Percentiles rank a stretch among this genome's conserved stretches.
Conservation (phyloP, 805 yeast species). For the Grigorovia transvaalensis region DNA sequence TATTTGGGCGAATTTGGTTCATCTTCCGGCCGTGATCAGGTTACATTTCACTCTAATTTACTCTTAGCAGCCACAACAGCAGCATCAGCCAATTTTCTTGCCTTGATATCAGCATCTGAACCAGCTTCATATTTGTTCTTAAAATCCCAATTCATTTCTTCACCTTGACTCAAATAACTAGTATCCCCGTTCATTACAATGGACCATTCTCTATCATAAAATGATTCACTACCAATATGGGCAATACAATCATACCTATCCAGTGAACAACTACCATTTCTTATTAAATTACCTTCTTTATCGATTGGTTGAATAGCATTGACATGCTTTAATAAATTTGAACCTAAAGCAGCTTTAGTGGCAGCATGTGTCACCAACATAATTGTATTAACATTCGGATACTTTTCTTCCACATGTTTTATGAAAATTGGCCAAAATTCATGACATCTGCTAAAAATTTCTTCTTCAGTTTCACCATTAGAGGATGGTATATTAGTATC, state of each 20-base stretch:
- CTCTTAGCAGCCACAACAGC: constrained; percentile 4
- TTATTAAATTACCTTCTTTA: constrained; percentile 36
- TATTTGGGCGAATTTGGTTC: background rate
- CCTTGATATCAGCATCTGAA: constrained; percentile 71
- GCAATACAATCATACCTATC: constrained; percentile 44
- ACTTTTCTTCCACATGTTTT: constrained; percentile 42
- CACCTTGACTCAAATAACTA: constrained; percentile 62
- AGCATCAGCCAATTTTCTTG: constrained; percentile 28
- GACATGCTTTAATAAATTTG: constrained; percentile 51
- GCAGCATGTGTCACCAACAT: constrained; percentile 88
- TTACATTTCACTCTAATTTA: background rate
- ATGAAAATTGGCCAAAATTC: constrained; percentile 48
- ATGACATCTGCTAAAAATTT: constrained; percentile 52
- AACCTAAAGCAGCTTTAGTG: constrained; percentile 78
- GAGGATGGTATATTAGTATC: constrained; percentile 50
- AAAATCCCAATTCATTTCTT: constrained; percentile 95
- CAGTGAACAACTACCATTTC: constrained; percentile 80
- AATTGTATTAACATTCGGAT: constrained; percentile 52
- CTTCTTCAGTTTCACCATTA: constrained; percentile 65
- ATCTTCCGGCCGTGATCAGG: no score
- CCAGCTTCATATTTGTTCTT: constrained; percentile 75
- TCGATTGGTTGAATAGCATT: constrained; percentile 46
- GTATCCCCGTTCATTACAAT: constrained; percentile 63
- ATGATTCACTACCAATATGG: constrained; percentile 5
- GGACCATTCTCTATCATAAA: constrained; percentile 40